Evolutionary conservation across 2,329 filamentous ascomycete species (phyloP), one percentile per base, ranked within the genome.

Genomic region (Neofusicoccum sp.): DNA sequence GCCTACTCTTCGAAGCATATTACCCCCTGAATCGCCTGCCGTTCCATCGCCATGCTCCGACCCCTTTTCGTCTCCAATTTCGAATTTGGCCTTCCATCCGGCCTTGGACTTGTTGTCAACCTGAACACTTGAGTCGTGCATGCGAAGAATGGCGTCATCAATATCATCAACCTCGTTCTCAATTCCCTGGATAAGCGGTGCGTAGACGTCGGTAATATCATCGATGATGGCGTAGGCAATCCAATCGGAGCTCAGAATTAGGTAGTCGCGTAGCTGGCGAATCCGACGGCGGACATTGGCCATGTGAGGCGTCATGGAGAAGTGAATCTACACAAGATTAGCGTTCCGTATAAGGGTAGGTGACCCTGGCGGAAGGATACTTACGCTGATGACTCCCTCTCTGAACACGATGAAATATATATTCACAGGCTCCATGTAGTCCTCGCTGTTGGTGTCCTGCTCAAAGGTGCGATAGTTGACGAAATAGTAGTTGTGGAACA

Each of bases 401-500:
- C 93, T 87, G 81, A 99, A 99, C 8, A 99, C 95, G 7, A 98
- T 90, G 39, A 97, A 90, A 71, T 98, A 99, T 85, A 99, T 92
- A 77, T 98, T 97, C 72, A 99, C 91, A 0, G 95, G 94, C 70
- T 98, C 92, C 49, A 99, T 84, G 74, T 96, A 97, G 72, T 96
- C 89, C 63, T 95, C 91, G 73, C 89, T 96, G 69, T 89, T 89
- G 65, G 88, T 87, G 73, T 99, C 95, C 75, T 98, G 95, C 74
- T 99, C 95, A 73, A 99, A 99, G 0, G 93, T 96, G 14, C 95
- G 90, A 76, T 99, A 99, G 76, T 97, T 98, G 79, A 99, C 92
- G 71, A 99, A 97, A 77, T 99, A 99, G 79, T 99, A 99, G 74
- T 96, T 91, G 37, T 92, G 89, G 82, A 99, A 99, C 1, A 99